These are phyloP conservation scores for Irpex lacteus DNA, from an alignment of 1,284 basidiomycete species.

Conservation along the genomic window DNA sequence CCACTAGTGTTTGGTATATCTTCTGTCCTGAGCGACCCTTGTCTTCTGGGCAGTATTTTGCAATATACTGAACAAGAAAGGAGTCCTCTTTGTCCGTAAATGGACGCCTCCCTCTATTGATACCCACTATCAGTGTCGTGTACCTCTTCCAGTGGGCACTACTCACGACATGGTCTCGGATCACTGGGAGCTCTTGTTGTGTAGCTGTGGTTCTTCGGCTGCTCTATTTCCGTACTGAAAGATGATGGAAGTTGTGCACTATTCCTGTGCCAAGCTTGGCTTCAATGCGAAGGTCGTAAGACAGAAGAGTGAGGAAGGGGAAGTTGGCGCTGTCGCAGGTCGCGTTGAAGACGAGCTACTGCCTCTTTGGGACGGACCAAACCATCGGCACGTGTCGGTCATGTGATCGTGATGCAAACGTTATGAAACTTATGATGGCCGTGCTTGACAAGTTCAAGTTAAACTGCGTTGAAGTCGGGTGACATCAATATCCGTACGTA, in stretches of 20 bases:
- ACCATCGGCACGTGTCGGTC: background rate
- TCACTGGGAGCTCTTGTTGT: too few species aligned
- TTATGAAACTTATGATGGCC: too few species aligned
- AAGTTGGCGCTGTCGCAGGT: too few species aligned
- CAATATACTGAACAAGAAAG: conserved; percentile 21
- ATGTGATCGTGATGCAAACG: background rate
- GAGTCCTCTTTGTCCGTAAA: conserved; percentile 12
- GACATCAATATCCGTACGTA: too few species aligned
- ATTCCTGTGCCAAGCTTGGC: too few species aligned
- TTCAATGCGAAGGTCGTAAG: too few species aligned
- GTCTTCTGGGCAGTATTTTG: conserved; percentile 20
- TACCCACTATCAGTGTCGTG: background rate
- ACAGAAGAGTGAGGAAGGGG: too few species aligned
- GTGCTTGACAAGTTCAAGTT: background rate
- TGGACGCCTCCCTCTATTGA: background rate
- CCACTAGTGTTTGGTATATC: conserved; percentile 18
- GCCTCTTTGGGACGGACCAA: background rate
- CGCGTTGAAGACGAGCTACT: background rate
- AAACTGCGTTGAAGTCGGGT: too few species aligned
- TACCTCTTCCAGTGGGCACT: background rate
- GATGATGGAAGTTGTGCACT: too few species aligned
- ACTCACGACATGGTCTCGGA: background rate
- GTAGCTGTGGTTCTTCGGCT: too few species aligned
- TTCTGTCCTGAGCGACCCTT: conserved; percentile 18
- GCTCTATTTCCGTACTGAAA: too few species aligned